Conservation (phyloP, 306 rosid genomes). For the Rosa persica region DNA sequence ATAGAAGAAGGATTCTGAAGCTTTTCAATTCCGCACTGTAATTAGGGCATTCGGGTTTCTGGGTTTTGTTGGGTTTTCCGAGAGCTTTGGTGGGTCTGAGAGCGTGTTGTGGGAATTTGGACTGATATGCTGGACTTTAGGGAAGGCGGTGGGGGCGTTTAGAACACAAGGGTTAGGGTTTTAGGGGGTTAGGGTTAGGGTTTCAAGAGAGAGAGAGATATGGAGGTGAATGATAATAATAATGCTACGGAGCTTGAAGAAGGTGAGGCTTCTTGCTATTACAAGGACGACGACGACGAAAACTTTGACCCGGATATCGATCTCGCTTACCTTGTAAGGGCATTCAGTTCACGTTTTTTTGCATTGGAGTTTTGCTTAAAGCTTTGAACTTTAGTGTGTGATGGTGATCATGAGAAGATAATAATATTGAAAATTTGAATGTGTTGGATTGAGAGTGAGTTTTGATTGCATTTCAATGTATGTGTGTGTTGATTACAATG, state of each 20-base stretch:
- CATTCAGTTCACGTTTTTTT: constrained; percentile 14
- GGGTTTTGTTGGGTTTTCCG: constrained; percentile 39
- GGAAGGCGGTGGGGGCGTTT: constrained; percentile 37
- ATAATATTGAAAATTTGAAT: not conserved
- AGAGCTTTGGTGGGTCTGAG: constrained; percentile 41
- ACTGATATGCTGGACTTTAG: constrained; percentile 75
- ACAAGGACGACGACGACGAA: constrained; percentile 49
- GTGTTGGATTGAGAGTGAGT: constrained; percentile 13
- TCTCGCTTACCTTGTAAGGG: constrained; percentile 82
- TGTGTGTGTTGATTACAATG: not conserved
- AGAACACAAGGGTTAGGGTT: constrained; percentile 34
- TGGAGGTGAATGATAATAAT: constrained; percentile 42
- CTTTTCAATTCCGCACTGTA: constrained; percentile 19
- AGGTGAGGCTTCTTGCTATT: constrained; percentile 71
- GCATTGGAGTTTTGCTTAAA: constrained; percentile 25
- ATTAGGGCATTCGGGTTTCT: constrained; percentile 35
- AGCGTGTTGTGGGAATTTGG: constrained; percentile 28
- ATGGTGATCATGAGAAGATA: constrained; percentile 14
- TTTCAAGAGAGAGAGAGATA: constrained; percentile 21
- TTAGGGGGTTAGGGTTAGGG: constrained; percentile 39
- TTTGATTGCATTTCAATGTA: constrained; percentile 16
- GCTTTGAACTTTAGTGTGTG: constrained; percentile 19
- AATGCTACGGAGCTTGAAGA: constrained; percentile 58
- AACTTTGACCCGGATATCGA: constrained; percentile 51
- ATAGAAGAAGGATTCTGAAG: constrained; percentile 35